A percentile compares a stretch with the other conserved stretches of the same genome.
These are phyloP conservation scores for Amphicarpaea edgeworthii DNA, from an alignment of 306 rosid species.

Conservation along the genomic window DNA sequence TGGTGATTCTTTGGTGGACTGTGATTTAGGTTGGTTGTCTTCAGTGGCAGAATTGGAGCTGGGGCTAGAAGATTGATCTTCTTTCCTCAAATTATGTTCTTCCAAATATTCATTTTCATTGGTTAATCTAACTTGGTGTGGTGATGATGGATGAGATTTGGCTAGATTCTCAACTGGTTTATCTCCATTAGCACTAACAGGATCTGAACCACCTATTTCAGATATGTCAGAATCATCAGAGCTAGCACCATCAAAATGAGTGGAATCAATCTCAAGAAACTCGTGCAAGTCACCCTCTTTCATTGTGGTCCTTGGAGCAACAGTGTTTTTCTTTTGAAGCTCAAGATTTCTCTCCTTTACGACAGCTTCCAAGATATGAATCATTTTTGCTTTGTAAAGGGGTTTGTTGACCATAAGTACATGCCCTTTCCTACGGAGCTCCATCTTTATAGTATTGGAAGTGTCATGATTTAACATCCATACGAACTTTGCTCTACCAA, in stretches of 20 bases:
- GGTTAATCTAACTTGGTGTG: conserved; percentile 60
- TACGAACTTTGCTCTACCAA: conserved; percentile 82
- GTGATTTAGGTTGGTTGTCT: conserved; percentile 39
- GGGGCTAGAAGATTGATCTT: conserved; percentile 53
- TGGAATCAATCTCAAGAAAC: conserved; percentile 87
- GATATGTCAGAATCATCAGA: conserved; percentile 86
- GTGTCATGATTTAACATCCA: conserved; percentile 97
- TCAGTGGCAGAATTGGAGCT: conserved; percentile 32
- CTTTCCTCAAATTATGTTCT: conserved; percentile 51
- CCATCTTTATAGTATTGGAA: conserved; percentile 78
- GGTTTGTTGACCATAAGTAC: conserved; percentile 79
- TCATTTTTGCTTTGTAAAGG: conserved; percentile 82
- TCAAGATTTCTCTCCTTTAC: conserved; percentile 73
- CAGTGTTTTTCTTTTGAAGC: conserved; percentile 59
- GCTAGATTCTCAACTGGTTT: conserved; percentile 47
- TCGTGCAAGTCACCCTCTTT: conserved; percentile 77
- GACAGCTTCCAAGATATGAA: conserved; percentile 85
- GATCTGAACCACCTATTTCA: conserved; percentile 54
- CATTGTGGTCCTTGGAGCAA: conserved; percentile 46
- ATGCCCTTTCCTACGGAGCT: conserved; percentile 87
- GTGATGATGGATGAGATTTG: conserved; percentile 51
- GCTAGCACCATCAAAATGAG: conserved; percentile 76
- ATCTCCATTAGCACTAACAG: conserved; percentile 47
- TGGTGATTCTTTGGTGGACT: conserved; percentile 44
- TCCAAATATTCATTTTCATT: conserved; percentile 50